Evolutionary conservation across 192 early-diverging fungal genomes (phyloP).

Genomic region (Podila clonocystis): DNA sequence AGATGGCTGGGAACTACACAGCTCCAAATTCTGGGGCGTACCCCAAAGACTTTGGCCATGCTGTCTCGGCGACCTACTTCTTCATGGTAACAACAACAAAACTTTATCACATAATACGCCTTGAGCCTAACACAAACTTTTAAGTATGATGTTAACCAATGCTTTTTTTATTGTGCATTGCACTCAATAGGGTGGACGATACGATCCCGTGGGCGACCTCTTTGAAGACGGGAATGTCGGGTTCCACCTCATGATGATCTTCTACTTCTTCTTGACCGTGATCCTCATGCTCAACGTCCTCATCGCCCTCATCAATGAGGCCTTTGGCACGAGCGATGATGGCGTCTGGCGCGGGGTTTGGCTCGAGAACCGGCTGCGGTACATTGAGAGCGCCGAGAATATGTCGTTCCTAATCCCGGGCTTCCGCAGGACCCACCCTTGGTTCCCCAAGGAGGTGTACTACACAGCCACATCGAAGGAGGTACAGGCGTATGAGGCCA

Average conservation of each 20-base stretch:
- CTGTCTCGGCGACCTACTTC: slow-evolving; percentile 28
- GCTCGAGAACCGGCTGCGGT: slow-evolving; percentile 22
- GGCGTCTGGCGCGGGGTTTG: slow-evolving; percentile 19
- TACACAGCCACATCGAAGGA: background rate
- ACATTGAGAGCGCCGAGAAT: slow-evolving; percentile 28
- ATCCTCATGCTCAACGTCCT: slow-evolving; percentile 32
- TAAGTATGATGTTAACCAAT: background rate
- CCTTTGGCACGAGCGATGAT: slow-evolving; percentile 15
- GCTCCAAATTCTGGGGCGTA: background rate
- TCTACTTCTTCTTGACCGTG: slow-evolving; percentile 28
- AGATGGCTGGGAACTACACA: background rate
- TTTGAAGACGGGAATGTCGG: background rate
- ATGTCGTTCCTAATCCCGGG: slow-evolving; percentile 26
- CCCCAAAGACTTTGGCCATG: slow-evolving; percentile 10
- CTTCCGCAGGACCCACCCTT: background rate
- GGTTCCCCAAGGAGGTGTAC: background rate
- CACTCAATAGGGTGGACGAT: background rate
- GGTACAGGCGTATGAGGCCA: background rate
- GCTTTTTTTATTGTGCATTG: background rate
- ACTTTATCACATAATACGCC: too few species aligned
- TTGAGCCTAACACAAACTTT: too few species aligned
- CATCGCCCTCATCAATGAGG: slow-evolving; percentile 42
- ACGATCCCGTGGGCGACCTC: background rate
- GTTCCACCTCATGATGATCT: slow-evolving; percentile 30
- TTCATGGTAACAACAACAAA: slow-evolving; percentile 17